Conservation (phyloP, 2,329 filamentous ascomycete species). For the Aspergillus aculeatus region DNA sequence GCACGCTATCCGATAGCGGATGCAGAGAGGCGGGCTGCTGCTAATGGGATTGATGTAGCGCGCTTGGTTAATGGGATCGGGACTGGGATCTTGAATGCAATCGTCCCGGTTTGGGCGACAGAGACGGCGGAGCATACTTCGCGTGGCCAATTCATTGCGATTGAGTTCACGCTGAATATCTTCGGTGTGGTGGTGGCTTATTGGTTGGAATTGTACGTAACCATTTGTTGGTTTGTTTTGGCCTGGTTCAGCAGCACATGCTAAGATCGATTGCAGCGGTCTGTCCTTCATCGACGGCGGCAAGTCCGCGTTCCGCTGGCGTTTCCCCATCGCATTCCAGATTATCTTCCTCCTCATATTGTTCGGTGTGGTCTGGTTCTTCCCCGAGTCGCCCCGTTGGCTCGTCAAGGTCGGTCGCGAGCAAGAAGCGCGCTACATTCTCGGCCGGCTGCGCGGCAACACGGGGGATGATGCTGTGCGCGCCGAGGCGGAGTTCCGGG, state of each 20-base stretch:
- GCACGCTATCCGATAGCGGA: background rate
- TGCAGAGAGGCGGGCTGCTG: background rate
- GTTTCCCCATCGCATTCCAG: slow-evolving; percentile 70
- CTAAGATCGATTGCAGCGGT: slow-evolving; percentile 38
- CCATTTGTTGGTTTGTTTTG: too few species aligned
- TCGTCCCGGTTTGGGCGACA: slow-evolving; percentile 70
- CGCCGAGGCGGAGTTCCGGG: slow-evolving; percentile 64
- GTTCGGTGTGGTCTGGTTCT: slow-evolving; percentile 60
- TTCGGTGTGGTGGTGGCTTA: slow-evolving; percentile 66
- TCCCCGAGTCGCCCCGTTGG: slow-evolving; percentile 63
- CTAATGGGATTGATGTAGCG: slow-evolving; percentile 33
- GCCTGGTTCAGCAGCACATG: too few species aligned
- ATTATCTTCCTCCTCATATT: slow-evolving; percentile 63
- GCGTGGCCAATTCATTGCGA: slow-evolving; percentile 67
- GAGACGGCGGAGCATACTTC: slow-evolving; percentile 68
- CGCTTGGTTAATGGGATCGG: slow-evolving; percentile 64
- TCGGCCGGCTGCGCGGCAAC: slow-evolving; percentile 62
- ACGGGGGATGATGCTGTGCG: slow-evolving; percentile 52
- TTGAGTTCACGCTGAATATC: slow-evolving; percentile 73
- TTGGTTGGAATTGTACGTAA: slow-evolving; percentile 55
- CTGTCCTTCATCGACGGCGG: slow-evolving; percentile 61
- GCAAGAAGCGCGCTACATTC: slow-evolving; percentile 66
- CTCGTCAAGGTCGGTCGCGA: slow-evolving; percentile 65
- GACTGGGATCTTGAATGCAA: slow-evolving; percentile 68
- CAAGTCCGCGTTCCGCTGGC: slow-evolving; percentile 60